phyloP scores from a whole-genome alignment of 2,329 filamentous ascomycete genomes.

The Epichloe amarillans region DNA sequence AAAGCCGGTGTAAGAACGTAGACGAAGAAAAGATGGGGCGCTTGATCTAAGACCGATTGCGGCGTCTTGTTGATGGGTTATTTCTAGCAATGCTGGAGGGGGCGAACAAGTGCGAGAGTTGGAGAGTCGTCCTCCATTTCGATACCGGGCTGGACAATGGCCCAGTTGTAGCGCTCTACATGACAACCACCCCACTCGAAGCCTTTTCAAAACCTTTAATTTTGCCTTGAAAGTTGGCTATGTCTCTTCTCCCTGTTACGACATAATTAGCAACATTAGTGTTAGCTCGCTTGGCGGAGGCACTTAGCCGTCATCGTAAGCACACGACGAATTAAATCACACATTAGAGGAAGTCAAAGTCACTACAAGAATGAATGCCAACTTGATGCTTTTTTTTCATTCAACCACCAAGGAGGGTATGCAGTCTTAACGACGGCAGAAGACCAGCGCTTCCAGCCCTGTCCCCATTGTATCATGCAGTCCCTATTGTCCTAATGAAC shows the following conservation, averaged over 20 bases:
- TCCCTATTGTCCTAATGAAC: slow-evolving; percentile 38
- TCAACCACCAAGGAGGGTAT: slow-evolving; percentile 31
- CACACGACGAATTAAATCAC: not conserved
- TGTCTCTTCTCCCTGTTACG: not conserved
- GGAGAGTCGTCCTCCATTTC: not conserved
- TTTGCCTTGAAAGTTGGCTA: no score
- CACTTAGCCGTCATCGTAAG: not conserved
- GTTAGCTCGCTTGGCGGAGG: not conserved
- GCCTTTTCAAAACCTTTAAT: not conserved
- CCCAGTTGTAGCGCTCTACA: not conserved
- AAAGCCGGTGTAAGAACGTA: not conserved
- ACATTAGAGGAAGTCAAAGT: not conserved
- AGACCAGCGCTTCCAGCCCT: slow-evolving; percentile 26
- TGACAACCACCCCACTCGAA: not conserved
- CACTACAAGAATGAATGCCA: slow-evolving; percentile 11
- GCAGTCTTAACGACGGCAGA: slow-evolving; percentile 31
- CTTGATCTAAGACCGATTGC: not conserved
- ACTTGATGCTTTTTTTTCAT: slow-evolving; percentile 29
- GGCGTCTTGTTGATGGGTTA: not conserved
- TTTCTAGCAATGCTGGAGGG: not conserved
- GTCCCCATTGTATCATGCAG: slow-evolving; percentile 32
- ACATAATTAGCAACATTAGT: not conserved
- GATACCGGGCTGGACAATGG: not conserved
- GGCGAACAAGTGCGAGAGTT: not conserved
- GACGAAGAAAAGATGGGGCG: not conserved